A percentile compares a stretch with the other conserved stretches of the same genome.
phyloP scores from a whole-genome alignment of 768 basidiomycete genomes.

The Termitomyces bulborhizus region DNA sequence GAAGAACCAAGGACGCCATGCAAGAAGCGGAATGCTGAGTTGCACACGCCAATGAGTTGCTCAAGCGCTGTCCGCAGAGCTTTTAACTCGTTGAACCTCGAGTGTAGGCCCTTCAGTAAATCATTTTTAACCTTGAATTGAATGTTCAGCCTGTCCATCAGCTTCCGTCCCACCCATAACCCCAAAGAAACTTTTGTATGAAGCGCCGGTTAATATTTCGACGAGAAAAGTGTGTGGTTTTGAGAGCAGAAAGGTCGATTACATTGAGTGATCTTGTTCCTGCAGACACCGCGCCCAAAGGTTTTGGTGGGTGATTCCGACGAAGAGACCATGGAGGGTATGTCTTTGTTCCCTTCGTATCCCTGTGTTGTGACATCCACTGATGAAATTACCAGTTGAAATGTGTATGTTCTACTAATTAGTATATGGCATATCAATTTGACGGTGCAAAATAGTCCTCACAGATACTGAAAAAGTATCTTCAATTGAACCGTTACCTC shows the following conservation, averaged over 20 bases:
- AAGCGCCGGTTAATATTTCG: not conserved
- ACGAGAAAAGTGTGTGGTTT: not conserved
- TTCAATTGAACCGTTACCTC: not conserved
- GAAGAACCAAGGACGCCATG: not conserved
- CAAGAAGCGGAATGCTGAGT: not conserved
- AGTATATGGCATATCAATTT: not conserved
- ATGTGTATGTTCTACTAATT: not conserved
- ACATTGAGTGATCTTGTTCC: not conserved
- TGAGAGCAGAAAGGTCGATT: not conserved
- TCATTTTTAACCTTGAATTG: not conserved
- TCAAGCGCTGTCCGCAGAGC: not conserved
- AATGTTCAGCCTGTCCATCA: not conserved
- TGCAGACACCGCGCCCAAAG: not conserved
- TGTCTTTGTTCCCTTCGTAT: not conserved
- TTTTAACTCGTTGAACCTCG: not conserved
- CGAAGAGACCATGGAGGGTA: slow-evolving; percentile 8
- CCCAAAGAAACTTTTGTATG: not conserved
- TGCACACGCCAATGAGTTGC: not conserved
- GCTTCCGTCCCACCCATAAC: not conserved
- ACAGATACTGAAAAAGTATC: slow-evolving; percentile 8
- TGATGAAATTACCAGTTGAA: not conserved
- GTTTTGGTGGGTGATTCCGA: slow-evolving; percentile 10
- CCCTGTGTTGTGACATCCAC: not conserved
- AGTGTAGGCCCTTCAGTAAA: not conserved
- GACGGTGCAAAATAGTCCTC: slow-evolving; percentile 5